Base-by-base conservation (phyloP, 2,329 filamentous ascomycete species). In the Aspergillus sp. region DNA sequence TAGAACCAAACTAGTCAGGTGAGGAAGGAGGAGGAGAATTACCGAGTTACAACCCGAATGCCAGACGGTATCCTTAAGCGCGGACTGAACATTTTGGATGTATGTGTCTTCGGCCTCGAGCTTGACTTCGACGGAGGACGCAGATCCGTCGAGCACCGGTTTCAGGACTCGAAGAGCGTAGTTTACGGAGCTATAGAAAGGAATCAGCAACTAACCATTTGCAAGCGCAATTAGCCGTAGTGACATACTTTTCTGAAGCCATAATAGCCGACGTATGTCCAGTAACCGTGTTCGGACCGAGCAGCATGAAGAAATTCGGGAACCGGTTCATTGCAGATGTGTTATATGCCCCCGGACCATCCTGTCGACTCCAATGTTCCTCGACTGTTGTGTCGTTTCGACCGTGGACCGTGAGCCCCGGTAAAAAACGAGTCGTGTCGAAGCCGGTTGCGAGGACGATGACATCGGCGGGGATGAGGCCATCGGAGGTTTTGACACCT, bases 81-180 rank as follows among this genome's bases (percentile, higher is more conserved):
- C 71, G 43, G 71, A 67, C 65, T 85, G 83, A 1, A 85, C 73
- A 58, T 82, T 77, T 3, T 67, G 63, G 2, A 79, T 78, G 69
- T 81, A 85, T n/a, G 70, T 69, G 15, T 76, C 65, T 64, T 84
- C 81, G 0, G 80, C 80, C 41, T 79, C 72, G 54, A 75, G 72
- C 64, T 79, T 84, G 23, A 85, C 72, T 54, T 84, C 82, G 9
- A 80, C 75, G 1, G 74, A 73, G 1, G 62, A 66, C 4, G 77
- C 77, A 31, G 82, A 74, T 1, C 81, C 81, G 7, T 74, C 69
- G 4, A 85, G 61, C 7, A 87, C 75, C 6, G 83, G 82, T 64
- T 81, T 81, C 62, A 89, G 81, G 62, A 89, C 77, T 0, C 85
- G 84, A 3, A 89, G 73, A 0, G 83, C 81, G 69, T 84, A 87